These are phyloP conservation scores for Mycena kentingensis DNA, from an alignment of 768 basidiomycete species.

Conservation along the genomic window DNA sequence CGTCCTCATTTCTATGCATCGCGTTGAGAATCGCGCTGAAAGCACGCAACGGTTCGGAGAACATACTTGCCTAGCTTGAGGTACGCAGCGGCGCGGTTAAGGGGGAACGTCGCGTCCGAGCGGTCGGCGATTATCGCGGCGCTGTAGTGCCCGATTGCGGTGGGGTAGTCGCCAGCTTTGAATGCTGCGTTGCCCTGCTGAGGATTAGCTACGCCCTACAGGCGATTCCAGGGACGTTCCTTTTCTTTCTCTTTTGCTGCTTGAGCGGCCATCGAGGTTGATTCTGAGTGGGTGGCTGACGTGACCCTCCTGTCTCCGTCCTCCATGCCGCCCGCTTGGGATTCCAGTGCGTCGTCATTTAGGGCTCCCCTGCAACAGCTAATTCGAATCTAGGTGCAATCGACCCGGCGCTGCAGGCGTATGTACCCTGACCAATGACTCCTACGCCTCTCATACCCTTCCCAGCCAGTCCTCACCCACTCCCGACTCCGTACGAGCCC, in stretches of 20 bases:
- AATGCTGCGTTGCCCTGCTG: constrained; percentile 84
- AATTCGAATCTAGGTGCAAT: constrained; percentile 8
- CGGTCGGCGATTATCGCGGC: constrained; percentile 73
- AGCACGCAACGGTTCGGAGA: constrained; percentile 6
- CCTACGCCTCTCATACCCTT: constrained; percentile 8
- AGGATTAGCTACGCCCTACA: not conserved
- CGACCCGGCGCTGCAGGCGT: constrained; percentile 18
- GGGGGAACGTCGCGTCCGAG: constrained; percentile 72
- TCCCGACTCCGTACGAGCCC: not conserved
- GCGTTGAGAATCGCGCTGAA: constrained; percentile 17
- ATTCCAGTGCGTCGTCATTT: not conserved
- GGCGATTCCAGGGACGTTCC: too few species aligned
- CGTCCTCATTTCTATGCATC: constrained; percentile 68
- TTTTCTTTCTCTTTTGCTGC: constrained; percentile 41
- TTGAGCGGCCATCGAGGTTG: constrained; percentile 27
- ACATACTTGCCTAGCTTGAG: constrained; percentile 94
- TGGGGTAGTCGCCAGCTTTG: constrained; percentile 75
- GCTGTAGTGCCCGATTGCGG: constrained; percentile 86
- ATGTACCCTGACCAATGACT: not conserved
- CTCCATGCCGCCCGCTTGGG: not conserved
- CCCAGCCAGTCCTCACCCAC: constrained; percentile 6
- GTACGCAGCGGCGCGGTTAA: constrained; percentile 91
- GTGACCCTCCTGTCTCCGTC: not conserved
- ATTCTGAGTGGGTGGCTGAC: not conserved
- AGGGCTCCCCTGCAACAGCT: not conserved